These are phyloP conservation scores for Aspergillus haitiensis DNA, from an alignment of 495 filamentous ascomycete species.

Conservation along the genomic window DNA sequence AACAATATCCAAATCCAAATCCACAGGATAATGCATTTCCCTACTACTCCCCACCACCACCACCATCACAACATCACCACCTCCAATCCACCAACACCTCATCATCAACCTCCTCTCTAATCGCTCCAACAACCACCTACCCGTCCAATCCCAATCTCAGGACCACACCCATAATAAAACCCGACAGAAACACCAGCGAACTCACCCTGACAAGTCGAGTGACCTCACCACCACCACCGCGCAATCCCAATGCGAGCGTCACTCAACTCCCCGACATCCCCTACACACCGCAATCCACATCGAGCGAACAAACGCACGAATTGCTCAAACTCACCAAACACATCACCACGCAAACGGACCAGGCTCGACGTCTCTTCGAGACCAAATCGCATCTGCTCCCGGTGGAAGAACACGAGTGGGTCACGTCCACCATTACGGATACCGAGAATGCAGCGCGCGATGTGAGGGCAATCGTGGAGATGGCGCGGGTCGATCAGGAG, in stretches of 20 bases:
- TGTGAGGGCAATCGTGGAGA: constrained; percentile 26
- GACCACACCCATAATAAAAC: too few relatives aligned
- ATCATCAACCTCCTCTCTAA: too few relatives aligned
- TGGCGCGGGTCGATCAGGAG: background rate
- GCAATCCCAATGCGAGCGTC: background rate
- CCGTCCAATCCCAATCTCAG: too few relatives aligned
- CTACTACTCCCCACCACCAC: background rate
- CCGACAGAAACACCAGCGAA: too few relatives aligned
- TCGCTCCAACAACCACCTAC: too few relatives aligned
- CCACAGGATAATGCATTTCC: too few relatives aligned
- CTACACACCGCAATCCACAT: too few relatives aligned
- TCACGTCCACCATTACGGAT: constrained; percentile 27
- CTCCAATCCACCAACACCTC: background rate
- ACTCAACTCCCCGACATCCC: too few relatives aligned
- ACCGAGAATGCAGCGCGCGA: constrained; percentile 24
- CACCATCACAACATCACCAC: background rate
- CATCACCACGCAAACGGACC: constrained; percentile 24
- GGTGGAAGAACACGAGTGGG: constrained; percentile 24
- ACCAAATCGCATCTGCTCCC: constrained; percentile 20
- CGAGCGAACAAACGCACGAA: constrained; percentile 6
- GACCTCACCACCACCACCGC: background rate
- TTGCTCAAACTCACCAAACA: constrained; percentile 27
- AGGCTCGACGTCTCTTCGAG: constrained; percentile 26
- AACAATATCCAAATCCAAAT: background rate
- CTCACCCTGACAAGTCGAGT: background rate